These are phyloP conservation scores for Exobasidium cylindrosporum DNA, from an alignment of 1,284 basidiomycete species.

Conservation along the genomic window DNA sequence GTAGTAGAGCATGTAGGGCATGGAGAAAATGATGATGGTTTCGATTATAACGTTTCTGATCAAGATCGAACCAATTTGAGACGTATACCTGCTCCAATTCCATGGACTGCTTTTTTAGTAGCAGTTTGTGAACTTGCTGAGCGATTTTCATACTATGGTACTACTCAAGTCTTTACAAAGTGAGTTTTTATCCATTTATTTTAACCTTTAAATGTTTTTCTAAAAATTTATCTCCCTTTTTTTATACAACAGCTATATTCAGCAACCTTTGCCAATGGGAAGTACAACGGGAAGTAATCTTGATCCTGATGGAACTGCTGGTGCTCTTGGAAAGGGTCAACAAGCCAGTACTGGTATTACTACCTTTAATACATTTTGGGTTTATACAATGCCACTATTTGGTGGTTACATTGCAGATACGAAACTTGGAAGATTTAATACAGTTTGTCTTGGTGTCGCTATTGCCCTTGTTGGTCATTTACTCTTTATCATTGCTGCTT, in stretches of 20 bases:
- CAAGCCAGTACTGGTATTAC: constrained; percentile 47
- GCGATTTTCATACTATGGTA: constrained; percentile 54
- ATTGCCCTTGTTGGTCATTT: constrained; percentile 62
- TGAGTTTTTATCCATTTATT: no score
- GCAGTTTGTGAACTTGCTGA: constrained; percentile 54
- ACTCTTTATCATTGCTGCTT: constrained; percentile 69
- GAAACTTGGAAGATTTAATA: constrained; percentile 59
- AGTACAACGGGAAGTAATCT: constrained; percentile 34
- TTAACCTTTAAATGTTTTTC: no score
- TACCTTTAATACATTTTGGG: constrained; percentile 53
- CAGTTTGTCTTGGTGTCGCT: constrained; percentile 56
- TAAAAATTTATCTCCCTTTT: no score
- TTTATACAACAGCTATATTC: constrained; percentile 52
- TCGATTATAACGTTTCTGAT: constrained; percentile 22
- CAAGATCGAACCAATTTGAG: constrained; percentile 45
- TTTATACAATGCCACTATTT: constrained; percentile 48
- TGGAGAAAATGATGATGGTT: constrained; percentile 2
- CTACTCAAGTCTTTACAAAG: constrained; percentile 13
- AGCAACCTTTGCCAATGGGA: constrained; percentile 37
- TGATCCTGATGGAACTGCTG: constrained; percentile 29
- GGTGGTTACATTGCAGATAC: constrained; percentile 57
- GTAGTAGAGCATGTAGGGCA: neutral
- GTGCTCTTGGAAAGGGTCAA: constrained; percentile 50
- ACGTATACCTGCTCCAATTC: constrained; percentile 44
- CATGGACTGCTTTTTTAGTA: constrained; percentile 45